Evolutionary conservation across 2,329 filamentous ascomycete species (phyloP).

Genomic region (Fusarium sp.): DNA sequence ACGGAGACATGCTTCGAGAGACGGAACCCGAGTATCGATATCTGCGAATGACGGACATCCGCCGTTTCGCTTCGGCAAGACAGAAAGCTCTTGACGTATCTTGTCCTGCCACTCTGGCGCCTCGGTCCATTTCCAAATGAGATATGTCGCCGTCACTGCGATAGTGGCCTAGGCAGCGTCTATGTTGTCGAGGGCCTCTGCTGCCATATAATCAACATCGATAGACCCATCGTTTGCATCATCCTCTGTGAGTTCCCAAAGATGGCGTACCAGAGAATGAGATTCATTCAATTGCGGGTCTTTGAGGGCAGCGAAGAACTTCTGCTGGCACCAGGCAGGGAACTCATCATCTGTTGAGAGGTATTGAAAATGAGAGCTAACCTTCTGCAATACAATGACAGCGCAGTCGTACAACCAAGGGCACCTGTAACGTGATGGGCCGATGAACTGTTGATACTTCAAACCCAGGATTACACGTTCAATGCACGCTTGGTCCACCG

Average conservation of each 20-base stretch:
- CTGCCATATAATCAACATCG: neutral
- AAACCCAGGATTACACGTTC: neutral
- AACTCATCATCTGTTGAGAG: neutral
- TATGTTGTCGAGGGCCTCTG: neutral
- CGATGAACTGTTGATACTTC: neutral
- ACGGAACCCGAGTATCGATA: neutral
- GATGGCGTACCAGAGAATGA: neutral
- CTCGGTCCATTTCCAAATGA: neutral
- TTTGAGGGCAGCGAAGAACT: neutral
- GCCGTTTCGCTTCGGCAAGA: neutral
- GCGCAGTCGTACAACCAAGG: neutral
- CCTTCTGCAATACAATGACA: neutral
- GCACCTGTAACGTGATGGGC: neutral
- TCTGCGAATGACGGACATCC: neutral
- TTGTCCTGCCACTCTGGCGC: neutral
- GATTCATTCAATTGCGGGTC: neutral
- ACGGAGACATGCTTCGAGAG: neutral
- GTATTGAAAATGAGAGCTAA: neutral
- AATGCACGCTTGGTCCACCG: neutral
- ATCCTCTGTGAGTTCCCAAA: neutral
- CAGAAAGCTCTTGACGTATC: neutral
- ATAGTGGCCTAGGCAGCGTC: neutral
- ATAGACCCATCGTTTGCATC: neutral
- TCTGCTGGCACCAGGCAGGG: neutral
- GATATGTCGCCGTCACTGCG: neutral